Percentiles rank a stretch among this genome's conserved stretches.
Conservation (phyloP, 179 eudicot genomes). For the Carnegiea gigantea region DNA sequence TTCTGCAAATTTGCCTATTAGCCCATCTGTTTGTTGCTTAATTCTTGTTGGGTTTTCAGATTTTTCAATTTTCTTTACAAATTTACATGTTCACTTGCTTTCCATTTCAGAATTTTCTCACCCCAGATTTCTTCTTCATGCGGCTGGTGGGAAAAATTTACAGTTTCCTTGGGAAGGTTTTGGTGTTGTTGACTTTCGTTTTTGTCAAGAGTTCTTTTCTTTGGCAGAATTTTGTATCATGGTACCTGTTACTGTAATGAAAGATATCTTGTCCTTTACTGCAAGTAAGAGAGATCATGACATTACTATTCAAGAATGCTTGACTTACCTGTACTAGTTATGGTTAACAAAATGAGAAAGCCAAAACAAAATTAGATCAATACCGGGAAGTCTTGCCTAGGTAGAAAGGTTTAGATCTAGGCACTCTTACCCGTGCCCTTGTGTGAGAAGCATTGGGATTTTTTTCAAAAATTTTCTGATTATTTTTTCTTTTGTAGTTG, state of each 20-base stretch:
- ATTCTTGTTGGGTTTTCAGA: neutral
- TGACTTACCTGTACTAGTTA: neutral
- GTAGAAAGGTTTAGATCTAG: neutral
- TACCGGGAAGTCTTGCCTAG: neutral
- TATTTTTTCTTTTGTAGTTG: constrained; percentile 36
- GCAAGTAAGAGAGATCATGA: neutral
- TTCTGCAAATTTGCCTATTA: neutral
- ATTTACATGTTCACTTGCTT: neutral
- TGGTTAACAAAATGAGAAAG: neutral
- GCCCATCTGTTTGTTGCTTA: neutral
- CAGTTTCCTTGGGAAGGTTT: neutral
- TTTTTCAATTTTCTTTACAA: neutral
- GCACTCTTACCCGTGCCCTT: neutral
- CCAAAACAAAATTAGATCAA: neutral
- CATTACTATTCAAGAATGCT: constrained; percentile 6
- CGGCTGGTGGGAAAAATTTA: neutral
- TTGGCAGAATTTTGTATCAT: neutral
- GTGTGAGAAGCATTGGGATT: neutral
- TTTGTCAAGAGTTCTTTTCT: neutral
- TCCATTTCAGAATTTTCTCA: too few relatives aligned
- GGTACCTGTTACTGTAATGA: neutral
- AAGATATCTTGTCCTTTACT: neutral
- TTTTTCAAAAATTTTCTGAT: constrained; percentile 18
- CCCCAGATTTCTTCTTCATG: neutral
- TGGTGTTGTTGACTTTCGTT: neutral